These are phyloP conservation scores for Berberis thunbergii DNA, from an alignment of 164 flowering plant genomes.

Conservation along the genomic window DNA sequence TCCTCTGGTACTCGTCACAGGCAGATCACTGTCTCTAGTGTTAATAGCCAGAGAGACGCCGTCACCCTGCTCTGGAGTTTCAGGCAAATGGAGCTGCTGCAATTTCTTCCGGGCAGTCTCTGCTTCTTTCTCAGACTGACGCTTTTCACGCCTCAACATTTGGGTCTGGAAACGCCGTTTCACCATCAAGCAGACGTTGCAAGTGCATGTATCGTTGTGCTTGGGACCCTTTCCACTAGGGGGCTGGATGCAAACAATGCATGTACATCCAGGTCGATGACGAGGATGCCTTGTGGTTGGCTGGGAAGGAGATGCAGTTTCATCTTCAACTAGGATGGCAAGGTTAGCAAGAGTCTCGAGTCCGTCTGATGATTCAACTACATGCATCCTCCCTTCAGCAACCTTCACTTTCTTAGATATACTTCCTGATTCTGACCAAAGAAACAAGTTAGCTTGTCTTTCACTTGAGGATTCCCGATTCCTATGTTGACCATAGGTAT, in stretches of 20 bases:
- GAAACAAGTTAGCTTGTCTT: not conserved
- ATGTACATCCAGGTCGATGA: slow-evolving; percentile 81
- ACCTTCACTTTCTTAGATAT: slow-evolving; percentile 35
- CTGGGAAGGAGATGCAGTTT: slow-evolving; percentile 30
- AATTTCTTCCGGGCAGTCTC: slow-evolving; percentile 38
- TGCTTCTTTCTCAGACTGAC: slow-evolving; percentile 52
- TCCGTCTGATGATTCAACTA: slow-evolving; percentile 51
- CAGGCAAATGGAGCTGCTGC: slow-evolving; percentile 14
- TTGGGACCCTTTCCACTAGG: slow-evolving; percentile 92
- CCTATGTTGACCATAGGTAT: no score
- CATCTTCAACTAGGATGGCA: slow-evolving; percentile 42
- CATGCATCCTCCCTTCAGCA: slow-evolving; percentile 28
- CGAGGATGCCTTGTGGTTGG: slow-evolving; percentile 83
- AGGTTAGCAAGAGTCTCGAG: slow-evolving; percentile 66
- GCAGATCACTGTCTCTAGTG: not conserved
- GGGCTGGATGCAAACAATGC: slow-evolving; percentile 95
- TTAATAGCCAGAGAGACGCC: slow-evolving; percentile 13
- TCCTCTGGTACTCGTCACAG: not conserved
- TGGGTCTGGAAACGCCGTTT: slow-evolving; percentile 56
- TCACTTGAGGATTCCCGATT: not conserved
- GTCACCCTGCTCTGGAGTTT: slow-evolving; percentile 23
- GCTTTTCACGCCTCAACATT: slow-evolving; percentile 39
- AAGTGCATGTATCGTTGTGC: slow-evolving; percentile 70
- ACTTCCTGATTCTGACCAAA: slow-evolving; percentile 18
- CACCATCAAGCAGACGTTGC: slow-evolving; percentile 62